Base-by-base conservation (phyloP, 306 rosid species). In the Vicia villosa region DNA sequence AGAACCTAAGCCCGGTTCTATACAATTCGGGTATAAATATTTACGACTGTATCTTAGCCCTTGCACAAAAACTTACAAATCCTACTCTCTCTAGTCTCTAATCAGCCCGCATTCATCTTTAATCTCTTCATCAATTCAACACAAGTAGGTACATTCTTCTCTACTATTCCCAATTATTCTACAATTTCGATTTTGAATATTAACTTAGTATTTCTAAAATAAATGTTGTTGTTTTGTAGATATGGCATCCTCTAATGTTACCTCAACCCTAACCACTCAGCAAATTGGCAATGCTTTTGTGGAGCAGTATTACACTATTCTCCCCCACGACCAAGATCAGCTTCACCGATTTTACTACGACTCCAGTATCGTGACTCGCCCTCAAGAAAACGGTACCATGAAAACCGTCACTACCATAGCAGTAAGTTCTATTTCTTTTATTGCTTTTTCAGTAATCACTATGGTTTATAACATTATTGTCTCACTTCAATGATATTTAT, bases 221-320 rank as follows among this genome's bases (percentile, higher is more conserved):
- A n/a, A n/a, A n/a, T 69, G 38, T 63, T 42, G 63, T 26, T 3
- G 7, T 63, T 41, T 49, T 64, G 68, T 68, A 85, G 93, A 73
- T 80, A 90, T 90, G 96, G 86, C 83, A 10, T 75, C 63, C 34
- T 70, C 86, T 37, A 73, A 65, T 7, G 87, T 17, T 62, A 19
- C 17, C 28, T 30, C 11, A 37, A 40, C 70, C 60, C 70, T 66
- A 17, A 47, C 77, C n/a, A 73, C 88, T 1, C 75, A 87, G 75
- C 21, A 76, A 37, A 83, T 90, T 71, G 89, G 88, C 43, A 79
- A 86, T 69, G 77, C 84, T 42, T 90, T 87, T 70, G 87, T 80
- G 30, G 66, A 78, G 54, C 87, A 80, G 72, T 89, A 85, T 74
- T 87, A 80, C 67, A 14, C 22, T 2, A 20, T 77, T 47, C 76